These are phyloP conservation scores for Skeletonema marinoi DNA, from an alignment of 108 stramenopile species.

Conservation along the genomic window DNA sequence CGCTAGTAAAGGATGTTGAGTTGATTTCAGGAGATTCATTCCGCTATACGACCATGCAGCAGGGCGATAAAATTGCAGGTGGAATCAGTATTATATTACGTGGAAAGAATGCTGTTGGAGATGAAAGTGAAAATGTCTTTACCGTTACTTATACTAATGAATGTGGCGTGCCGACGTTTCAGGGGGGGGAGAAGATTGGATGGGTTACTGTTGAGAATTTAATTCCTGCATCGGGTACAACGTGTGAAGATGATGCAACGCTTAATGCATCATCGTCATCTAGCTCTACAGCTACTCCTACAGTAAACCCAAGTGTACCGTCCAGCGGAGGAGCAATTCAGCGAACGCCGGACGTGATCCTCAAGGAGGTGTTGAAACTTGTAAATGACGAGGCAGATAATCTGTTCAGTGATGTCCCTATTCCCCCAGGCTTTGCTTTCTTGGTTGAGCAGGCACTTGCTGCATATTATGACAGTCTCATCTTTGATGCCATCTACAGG, in stretches of 20 bases:
- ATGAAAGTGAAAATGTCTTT: conserved; percentile 1
- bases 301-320: neutral
- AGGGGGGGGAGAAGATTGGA: neutral
- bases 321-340: neutral
- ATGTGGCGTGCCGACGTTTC: neutral
- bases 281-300: neutral
- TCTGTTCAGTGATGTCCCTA: neutral
- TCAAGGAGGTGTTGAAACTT: neutral
- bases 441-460: neutral
- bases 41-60: neutral
- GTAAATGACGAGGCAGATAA: neutral
- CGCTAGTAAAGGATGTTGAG: neutral
- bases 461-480: neutral
- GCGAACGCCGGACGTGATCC: neutral
- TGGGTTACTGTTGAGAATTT: conserved; percentile 2
- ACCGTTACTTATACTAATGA: conserved; percentile 3
- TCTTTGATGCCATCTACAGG: neutral
- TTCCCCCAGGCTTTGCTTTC: neutral
- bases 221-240: neutral
- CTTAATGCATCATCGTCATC: neutral
- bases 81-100: neutral
- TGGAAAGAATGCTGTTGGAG: neutral
- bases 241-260: neutral
- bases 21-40: neutral
- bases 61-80: neutral